phyloP scores from a whole-genome alignment of 2,329 filamentous ascomycete genomes.

The Diaporthe helianthi region DNA sequence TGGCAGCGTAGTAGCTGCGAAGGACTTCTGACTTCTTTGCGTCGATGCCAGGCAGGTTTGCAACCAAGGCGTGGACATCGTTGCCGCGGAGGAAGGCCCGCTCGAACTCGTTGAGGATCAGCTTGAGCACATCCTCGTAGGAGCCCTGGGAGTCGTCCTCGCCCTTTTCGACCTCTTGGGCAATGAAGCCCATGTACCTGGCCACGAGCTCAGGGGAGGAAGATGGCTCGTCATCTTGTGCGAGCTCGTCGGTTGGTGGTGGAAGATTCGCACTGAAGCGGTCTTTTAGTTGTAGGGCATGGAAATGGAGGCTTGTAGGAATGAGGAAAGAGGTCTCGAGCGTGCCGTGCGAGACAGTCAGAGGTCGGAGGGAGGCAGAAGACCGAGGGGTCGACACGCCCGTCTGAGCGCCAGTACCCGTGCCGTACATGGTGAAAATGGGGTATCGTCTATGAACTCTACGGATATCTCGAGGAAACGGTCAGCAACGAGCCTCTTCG shows the following conservation, averaged over 20 bases:
- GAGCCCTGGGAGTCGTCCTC: slow-evolving; percentile 89
- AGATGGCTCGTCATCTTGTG: slow-evolving; percentile 98
- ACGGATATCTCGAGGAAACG: slow-evolving; percentile 19
- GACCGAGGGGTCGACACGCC: slow-evolving; percentile 97
- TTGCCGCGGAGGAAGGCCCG: slow-evolving; percentile 93
- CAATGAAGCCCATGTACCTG: slow-evolving; percentile 90
- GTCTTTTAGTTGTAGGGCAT: slow-evolving; percentile 92
- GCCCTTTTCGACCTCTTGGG: slow-evolving; percentile 86
- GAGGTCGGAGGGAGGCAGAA: slow-evolving; percentile 87
- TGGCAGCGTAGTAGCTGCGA: slow-evolving; percentile 88
- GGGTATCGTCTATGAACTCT: slow-evolving; percentile 51
- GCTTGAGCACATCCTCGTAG: slow-evolving; percentile 90
- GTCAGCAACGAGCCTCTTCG: slow-evolving; percentile 12
- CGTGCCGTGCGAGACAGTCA: slow-evolving; percentile 89
- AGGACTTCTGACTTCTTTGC: slow-evolving; percentile 92
- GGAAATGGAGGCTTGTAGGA: slow-evolving; percentile 94
- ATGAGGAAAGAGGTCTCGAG: slow-evolving; percentile 97
- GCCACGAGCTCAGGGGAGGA: slow-evolving; percentile 92
- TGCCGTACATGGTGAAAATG: slow-evolving; percentile 79
- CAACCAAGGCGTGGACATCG: slow-evolving; percentile 91
- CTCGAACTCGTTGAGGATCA: slow-evolving; percentile 95
- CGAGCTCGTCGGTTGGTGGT: slow-evolving; percentile 92
- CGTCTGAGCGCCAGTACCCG: slow-evolving; percentile 84
- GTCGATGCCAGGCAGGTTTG: slow-evolving; percentile 85
- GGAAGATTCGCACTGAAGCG: slow-evolving; percentile 86